Conservation (phyloP, 2,329 filamentous ascomycete genomes). For the Lanzia echinophila region DNA sequence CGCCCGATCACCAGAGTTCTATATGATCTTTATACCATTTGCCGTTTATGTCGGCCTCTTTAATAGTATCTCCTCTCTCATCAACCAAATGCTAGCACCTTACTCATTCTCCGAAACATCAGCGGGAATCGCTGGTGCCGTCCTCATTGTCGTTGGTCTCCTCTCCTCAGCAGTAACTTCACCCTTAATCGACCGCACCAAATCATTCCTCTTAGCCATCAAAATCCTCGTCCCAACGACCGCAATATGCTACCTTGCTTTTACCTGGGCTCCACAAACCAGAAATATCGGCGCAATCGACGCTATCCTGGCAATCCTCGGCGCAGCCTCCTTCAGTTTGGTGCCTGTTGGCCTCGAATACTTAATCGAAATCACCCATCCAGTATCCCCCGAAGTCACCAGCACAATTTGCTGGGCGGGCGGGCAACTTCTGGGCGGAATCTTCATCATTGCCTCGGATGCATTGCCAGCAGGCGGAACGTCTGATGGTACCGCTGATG, state of each 20-base stretch:
- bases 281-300: conserved; percentile 60
- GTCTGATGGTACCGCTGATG: conserved; percentile 33
- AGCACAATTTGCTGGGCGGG: conserved; percentile 79
- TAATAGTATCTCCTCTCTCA: conserved; percentile 80
- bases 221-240: conserved; percentile 70
- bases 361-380: conserved; percentile 79
- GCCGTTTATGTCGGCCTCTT: conserved; percentile 83
- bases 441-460: conserved; percentile 79
- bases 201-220: conserved; percentile 68
- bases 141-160: conserved; percentile 85
- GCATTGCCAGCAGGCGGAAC: conserved; percentile 50
- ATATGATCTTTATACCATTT: conserved; percentile 76
- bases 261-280: conserved; percentile 71
- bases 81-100: conserved; percentile 84
- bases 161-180: conserved; percentile 67
- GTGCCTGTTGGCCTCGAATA: conserved; percentile 83
- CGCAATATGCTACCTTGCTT: conserved; percentile 63
- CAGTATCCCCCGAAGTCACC: conserved; percentile 78
- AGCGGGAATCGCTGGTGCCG: conserved; percentile 80
- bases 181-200: conserved; percentile 79
- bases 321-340: conserved; percentile 71
- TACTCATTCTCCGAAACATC: conserved; percentile 79
- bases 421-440: conserved; percentile 76
- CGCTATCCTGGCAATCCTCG: conserved; percentile 66
- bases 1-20: conserved; percentile 61